These are phyloP conservation scores for Metschnikowia bowlesiae DNA, from an alignment of 805 yeast genomes.

Conservation along the genomic window DNA sequence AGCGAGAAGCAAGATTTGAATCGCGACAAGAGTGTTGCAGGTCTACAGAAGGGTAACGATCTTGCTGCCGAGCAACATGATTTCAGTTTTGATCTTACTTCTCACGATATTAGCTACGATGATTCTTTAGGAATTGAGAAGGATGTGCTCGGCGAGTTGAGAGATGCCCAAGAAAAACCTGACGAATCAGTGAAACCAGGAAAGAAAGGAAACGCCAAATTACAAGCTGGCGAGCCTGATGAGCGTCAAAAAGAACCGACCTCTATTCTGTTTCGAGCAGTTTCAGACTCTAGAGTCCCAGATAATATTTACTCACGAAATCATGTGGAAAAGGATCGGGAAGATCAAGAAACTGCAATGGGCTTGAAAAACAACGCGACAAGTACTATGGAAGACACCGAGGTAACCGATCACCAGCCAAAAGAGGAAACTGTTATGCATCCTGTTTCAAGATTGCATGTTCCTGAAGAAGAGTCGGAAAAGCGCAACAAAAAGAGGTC, in stretches of 20 bases:
- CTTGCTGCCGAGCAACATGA: conserved; percentile 16
- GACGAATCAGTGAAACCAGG: not conserved
- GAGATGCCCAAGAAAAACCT: not conserved
- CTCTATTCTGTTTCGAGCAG: not conserved
- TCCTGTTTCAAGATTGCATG: not conserved
- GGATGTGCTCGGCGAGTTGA: conserved; percentile 23
- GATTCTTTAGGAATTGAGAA: conserved; percentile 35
- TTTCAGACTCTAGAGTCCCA: conserved; percentile 1
- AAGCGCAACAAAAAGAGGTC: not conserved
- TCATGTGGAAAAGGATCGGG: not conserved
- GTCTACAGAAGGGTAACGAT: not conserved
- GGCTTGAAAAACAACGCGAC: not conserved
- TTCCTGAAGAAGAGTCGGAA: not conserved
- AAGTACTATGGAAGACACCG: not conserved
- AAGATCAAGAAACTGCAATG: not conserved
- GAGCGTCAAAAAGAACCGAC: not conserved
- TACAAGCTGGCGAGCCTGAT: not conserved
- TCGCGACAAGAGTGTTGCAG: not conserved
- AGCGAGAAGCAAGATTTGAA: conserved; percentile 15
- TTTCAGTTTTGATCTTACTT: conserved; percentile 37
- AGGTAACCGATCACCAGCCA: not conserved
- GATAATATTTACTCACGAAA: not conserved
- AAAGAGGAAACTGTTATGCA: not conserved
- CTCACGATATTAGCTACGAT: conserved; percentile 37
- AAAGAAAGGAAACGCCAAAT: not conserved